phyloP scores from a whole-genome alignment of 805 yeast species.

The Candida coleopterorum region DNA sequence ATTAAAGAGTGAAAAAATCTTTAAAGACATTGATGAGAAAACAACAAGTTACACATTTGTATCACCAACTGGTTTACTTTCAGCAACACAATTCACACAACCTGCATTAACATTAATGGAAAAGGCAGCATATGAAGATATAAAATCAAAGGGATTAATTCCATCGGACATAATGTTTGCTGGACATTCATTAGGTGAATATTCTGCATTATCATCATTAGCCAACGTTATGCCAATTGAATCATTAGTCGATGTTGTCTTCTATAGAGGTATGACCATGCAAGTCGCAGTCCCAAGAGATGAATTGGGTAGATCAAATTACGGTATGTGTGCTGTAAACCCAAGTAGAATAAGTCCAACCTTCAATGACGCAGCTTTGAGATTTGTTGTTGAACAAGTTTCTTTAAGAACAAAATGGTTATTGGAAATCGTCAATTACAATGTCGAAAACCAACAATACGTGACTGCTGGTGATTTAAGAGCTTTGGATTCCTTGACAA shows the following conservation, averaged over 20 bases:
- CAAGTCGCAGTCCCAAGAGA: constrained; percentile 99
- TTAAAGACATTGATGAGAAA: constrained; percentile 80
- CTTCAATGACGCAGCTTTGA: constrained; percentile 87
- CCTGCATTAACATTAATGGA: constrained; percentile 99
- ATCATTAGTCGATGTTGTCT: constrained; percentile 93
- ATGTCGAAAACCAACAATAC: constrained; percentile 96
- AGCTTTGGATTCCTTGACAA: constrained; percentile 87
- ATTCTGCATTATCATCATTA: constrained; percentile 93
- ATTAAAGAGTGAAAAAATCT: constrained; percentile 86
- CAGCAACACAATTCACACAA: constrained; percentile 98
- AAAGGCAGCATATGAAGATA: constrained; percentile 97
- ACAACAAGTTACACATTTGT: constrained; percentile 84
- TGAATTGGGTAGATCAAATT: constrained; percentile 89
- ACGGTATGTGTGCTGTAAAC: constrained; percentile 98
- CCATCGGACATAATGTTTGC: constrained; percentile 94
- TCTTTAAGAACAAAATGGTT: constrained; percentile 84
- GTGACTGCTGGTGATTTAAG: constrained; percentile 99
- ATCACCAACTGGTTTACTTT: constrained; percentile 90
- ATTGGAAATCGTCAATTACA: constrained; percentile 95
- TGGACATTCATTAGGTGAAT: constrained; percentile 99
- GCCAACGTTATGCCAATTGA: constrained; percentile 99
- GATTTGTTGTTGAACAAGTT: constrained; percentile 90
- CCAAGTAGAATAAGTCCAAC: constrained; percentile 89
- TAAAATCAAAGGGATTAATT: constrained; percentile 91
- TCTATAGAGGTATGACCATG: constrained; percentile 99